phyloP scores from a whole-genome alignment of 1,284 basidiomycete species.

The Heterobasidion occidentale region DNA sequence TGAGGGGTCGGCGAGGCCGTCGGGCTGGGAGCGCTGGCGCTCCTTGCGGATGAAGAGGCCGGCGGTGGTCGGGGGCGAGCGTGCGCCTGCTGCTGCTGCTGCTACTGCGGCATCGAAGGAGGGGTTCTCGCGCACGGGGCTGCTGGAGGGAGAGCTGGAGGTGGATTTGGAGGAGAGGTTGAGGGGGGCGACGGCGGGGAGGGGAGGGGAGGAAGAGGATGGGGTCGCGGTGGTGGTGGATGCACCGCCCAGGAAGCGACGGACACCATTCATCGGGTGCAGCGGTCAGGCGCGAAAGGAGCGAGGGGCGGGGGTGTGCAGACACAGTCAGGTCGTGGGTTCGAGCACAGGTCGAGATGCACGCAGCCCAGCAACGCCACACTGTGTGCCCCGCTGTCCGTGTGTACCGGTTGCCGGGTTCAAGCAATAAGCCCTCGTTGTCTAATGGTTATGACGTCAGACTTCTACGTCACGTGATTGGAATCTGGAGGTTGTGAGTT shows the following conservation, averaged over 20 bases:
- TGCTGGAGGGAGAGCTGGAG: constrained; percentile 11
- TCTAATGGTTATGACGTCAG: constrained; percentile 77
- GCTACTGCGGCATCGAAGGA: not conserved
- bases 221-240: constrained; percentile 14
- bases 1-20: not conserved
- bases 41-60: constrained; percentile 12
- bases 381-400: too few species aligned
- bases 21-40: constrained; percentile 10
- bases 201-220: constrained; percentile 13
- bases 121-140: constrained; percentile 9
- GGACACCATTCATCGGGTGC: constrained; percentile 65
- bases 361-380: too few species aligned
- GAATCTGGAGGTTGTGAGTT: constrained; percentile 72
- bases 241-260: constrained; percentile 47
- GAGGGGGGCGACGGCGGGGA: constrained; percentile 14
- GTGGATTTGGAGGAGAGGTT: constrained; percentile 14
- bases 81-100: not conserved
- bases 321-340: too few species aligned
- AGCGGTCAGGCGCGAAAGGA: not conserved
- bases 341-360: too few species aligned
- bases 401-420: too few species aligned
- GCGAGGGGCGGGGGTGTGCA: not conserved
- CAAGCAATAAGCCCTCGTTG: constrained; percentile 43
- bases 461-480: constrained; percentile 36
- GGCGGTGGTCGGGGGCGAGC: not conserved